Evolutionary conservation across 148 eudicot genomes (phyloP), one percentile per base, ranked within the genome.

Genomic region (Cornus florida): DNA sequence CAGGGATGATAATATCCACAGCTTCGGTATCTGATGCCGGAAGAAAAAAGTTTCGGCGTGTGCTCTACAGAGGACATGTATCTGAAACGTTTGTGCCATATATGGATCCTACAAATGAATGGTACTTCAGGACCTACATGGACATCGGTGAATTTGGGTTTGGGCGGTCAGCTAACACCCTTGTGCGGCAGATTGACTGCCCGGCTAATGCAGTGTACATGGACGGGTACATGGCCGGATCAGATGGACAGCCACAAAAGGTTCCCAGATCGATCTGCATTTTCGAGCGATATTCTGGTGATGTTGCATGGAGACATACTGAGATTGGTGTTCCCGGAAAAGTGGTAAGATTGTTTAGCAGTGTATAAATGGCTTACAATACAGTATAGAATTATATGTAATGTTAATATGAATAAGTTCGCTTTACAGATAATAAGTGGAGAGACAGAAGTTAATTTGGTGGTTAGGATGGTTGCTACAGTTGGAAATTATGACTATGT

Each of bases 401-500:
- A 3, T 46, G 6, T 65, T 75, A 8, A 41, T 41, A 5, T 71
- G 32, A 60, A 80, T 10, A 62, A 16, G 3, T 75, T 64, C 22
- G 69, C 38, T 71, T 79, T 83, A 67, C 87, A 95, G 98, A 83
- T 91, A 78, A 88, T 82, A 78, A 89, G 82, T 77, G 98, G 90
- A 38, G 86, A 82, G 70, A 78, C 87, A 62, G 94, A 95, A 82
- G 86, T 88, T 60, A 84, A 79, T 67, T 84, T 95, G 86, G 92
- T 95, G 71, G 97, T 91, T 17, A 88, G 98, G 68, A 92, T 93
- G 98, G 89, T 92, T 57, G 94, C 98, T 14, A 89, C 95, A 0
- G 97, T 95, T 17, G 97, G 97, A 69, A 95, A 92, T 75, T 95
- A 95, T 83, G 98, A 95, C 77, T 95, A 95, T 71, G 81, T 95